phyloP scores from a whole-genome alignment of 1,139 yeast genomes.

The Blastobotrys serpentis region DNA sequence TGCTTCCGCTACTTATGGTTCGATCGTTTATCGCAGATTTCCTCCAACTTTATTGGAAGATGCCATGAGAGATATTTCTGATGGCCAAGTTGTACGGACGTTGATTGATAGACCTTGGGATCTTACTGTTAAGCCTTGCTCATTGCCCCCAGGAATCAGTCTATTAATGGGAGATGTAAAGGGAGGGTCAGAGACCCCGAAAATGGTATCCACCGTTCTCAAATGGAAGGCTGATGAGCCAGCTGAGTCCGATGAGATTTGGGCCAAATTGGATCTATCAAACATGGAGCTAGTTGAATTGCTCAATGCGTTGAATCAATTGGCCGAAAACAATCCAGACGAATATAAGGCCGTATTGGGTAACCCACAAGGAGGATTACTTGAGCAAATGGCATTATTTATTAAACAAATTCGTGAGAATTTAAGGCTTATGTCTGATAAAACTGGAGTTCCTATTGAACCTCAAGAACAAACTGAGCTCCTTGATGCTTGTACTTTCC shows the following conservation, averaged over 20 bases:
- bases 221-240: constrained; percentile 63
- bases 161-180: constrained; percentile 89
- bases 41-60: constrained; percentile 28
- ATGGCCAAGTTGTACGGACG: constrained; percentile 32
- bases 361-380: constrained; percentile 1
- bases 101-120: constrained; percentile 57
- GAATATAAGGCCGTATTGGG: constrained; percentile 2
- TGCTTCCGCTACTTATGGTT: constrained; percentile 92
- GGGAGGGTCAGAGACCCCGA: constrained; percentile 94
- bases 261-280: constrained; percentile 54
- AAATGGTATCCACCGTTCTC: constrained; percentile 72
- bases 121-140: constrained; percentile 51
- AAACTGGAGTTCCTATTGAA: constrained; percentile 83
- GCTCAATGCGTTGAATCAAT: constrained; percentile 32
- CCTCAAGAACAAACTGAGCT: constrained; percentile 73
- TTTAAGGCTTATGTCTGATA: constrained; percentile 57
- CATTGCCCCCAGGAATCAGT: constrained; percentile 64
- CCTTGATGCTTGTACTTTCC: constrained; percentile 55
- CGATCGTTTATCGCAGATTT: constrained; percentile 77
- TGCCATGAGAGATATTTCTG: constrained; percentile 17
- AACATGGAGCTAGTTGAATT: constrained; percentile 57
- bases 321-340: constrained; percentile 7
- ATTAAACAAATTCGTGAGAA: constrained; percentile 51
- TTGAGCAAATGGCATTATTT: constrained; percentile 30
- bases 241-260: constrained; percentile 52